Conservation (phyloP, 179 eudicot species). For the Beta macrorhiza region DNA sequence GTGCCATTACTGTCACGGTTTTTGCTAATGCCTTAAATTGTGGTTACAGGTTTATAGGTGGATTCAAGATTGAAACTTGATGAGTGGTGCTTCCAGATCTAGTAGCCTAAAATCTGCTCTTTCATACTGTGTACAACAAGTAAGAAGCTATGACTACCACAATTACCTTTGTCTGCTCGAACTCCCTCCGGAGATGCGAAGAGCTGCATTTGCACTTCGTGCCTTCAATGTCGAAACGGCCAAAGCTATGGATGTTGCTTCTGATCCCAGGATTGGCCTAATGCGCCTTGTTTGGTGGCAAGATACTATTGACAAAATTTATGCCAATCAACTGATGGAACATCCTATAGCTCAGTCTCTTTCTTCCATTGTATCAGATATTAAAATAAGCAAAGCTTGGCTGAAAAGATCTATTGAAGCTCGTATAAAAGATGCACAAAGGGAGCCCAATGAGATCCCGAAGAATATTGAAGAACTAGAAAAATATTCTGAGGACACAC, state of each 20-base stretch:
- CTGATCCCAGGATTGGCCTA: constrained; percentile 90
- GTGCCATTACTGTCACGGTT: not conserved
- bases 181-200: constrained; percentile 80
- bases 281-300: constrained; percentile 99
- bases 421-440: constrained; percentile 78
- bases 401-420: constrained; percentile 86
- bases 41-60: constrained; percentile 20
- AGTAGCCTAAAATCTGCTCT: constrained; percentile 63
- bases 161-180: constrained; percentile 93
- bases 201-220: constrained; percentile 90
- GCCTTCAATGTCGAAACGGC: constrained; percentile 95
- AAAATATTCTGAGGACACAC: constrained; percentile 77
- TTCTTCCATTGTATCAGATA: constrained; percentile 57
- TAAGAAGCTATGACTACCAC: constrained; percentile 86
- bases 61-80: constrained; percentile 21
- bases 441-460: constrained; percentile 57
- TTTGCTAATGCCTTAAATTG: not conserved
- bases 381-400: constrained; percentile 74
- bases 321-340: constrained; percentile 65
- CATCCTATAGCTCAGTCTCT: constrained; percentile 92
- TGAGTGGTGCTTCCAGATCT: constrained; percentile 61
- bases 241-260: constrained; percentile 93
- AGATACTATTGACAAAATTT: constrained; percentile 83
- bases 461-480: constrained; percentile 66
- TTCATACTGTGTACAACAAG: constrained; percentile 92